Percentiles rank a stretch among this genome's conserved stretches.
phyloP scores from a whole-genome alignment of 2,329 filamentous ascomycete genomes.

The Davidsoniella australis region DNA sequence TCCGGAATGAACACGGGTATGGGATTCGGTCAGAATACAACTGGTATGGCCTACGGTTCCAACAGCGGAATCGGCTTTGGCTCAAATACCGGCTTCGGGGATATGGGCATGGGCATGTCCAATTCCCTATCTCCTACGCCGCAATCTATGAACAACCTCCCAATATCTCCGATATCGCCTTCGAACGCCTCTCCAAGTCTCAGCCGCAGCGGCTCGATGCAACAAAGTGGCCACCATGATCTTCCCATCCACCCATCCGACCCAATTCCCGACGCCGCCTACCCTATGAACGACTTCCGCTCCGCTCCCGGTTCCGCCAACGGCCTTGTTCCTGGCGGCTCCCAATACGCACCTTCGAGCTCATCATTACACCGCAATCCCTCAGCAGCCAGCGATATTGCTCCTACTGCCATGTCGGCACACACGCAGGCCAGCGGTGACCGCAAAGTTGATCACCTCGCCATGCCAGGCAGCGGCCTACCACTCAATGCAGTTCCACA shows the following conservation, averaged over 20 bases:
- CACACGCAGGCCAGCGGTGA: neutral
- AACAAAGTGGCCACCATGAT: conserved; percentile 3
- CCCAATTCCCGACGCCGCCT: conserved; percentile 12
- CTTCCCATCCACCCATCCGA: conserved; percentile 12
- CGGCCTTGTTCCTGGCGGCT: neutral
- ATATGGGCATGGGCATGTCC: too few species aligned
- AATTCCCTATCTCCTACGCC: neutral
- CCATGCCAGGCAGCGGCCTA: conserved; percentile 10
- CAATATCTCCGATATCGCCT: neutral
- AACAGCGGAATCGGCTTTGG: conserved; percentile 5
- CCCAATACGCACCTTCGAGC: neutral
- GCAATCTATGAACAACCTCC: neutral
- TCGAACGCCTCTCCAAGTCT: neutral
- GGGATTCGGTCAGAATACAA: neutral
- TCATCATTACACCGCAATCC: neutral
- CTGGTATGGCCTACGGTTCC: neutral
- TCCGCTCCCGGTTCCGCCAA: neutral
- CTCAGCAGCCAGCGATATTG: neutral
- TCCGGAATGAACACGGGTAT: neutral
- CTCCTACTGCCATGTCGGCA: neutral
- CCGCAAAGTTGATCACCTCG: conserved; percentile 10
- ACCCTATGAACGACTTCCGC: conserved; percentile 11
- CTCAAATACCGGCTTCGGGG: neutral
- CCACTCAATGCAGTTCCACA: conserved; percentile 3
- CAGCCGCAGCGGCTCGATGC: neutral